Percentiles rank a stretch among this genome's conserved stretches.
Conservation (phyloP, 345 rosid species). For the Eucalyptus shirleyi region DNA sequence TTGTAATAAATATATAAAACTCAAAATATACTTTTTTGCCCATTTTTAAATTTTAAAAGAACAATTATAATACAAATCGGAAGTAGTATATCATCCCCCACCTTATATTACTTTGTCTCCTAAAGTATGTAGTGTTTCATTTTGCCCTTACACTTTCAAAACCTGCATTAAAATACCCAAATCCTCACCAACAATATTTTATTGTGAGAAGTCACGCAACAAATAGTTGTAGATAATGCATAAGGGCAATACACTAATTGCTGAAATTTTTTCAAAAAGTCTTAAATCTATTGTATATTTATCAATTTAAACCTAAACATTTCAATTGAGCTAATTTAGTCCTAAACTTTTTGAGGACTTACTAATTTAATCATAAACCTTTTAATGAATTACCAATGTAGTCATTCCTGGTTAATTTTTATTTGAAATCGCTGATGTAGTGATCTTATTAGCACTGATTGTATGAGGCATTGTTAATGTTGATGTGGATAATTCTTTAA, state of each 20-base stretch:
- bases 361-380: background rate
- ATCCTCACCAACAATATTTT: background rate
- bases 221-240: background rate
- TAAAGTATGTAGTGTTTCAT: background rate
- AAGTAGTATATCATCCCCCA: background rate
- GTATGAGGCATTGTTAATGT: fast-evolving
- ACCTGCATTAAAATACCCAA: background rate
- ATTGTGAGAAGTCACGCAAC: background rate
- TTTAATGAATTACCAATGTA: no score
- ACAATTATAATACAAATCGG: background rate
- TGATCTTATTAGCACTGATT: fast-evolving
- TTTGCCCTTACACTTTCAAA: background rate
- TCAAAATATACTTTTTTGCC: background rate
- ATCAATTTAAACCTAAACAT: background rate
- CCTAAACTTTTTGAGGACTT: no score
- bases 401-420: background rate
- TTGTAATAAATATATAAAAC: background rate
- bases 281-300: background rate
- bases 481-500: background rate
- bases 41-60: background rate
- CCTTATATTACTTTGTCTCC: background rate
- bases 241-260: background rate
- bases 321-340: background rate
- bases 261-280: background rate
- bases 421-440: no score